Percentiles rank a stretch among this genome's conserved stretches.
phyloP scores from a whole-genome alignment of 1,284 basidiomycete species.

The Sparassis latifolia region DNA sequence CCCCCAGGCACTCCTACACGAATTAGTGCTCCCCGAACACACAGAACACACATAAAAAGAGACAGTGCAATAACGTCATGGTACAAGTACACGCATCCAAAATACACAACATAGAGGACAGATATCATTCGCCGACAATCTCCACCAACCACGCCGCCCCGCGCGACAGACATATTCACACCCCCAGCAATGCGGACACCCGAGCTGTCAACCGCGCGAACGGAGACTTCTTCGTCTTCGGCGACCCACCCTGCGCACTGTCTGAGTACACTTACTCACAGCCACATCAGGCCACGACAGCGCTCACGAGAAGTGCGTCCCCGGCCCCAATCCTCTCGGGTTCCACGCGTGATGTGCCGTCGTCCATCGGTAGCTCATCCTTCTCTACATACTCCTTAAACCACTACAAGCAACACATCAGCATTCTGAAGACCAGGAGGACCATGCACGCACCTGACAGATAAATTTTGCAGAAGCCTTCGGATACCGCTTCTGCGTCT shows the following conservation, averaged over 20 bases:
- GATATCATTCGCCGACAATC: background rate
- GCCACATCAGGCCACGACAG: constrained; percentile 2
- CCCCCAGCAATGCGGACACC: background rate
- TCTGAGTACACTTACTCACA: background rate
- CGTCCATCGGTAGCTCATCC: constrained; percentile 5
- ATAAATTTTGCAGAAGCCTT: constrained; percentile 63
- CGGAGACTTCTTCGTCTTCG: background rate
- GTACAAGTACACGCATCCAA: background rate
- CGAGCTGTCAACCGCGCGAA: background rate
- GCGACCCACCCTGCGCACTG: background rate
- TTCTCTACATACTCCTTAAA: constrained; percentile 23
- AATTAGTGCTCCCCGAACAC: background rate
- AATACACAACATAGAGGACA: background rate
- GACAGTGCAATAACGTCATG: too few relatives aligned
- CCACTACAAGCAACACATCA: constrained; percentile 16
- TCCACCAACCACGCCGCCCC: background rate
- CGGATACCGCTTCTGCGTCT: constrained; percentile 62
- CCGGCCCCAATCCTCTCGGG: background rate
- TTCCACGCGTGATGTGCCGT: constrained; percentile 1
- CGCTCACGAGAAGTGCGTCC: constrained; percentile 6
- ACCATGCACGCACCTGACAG: constrained; percentile 24
- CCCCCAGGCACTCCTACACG: background rate
- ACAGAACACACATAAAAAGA: background rate
- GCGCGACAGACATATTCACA: background rate
- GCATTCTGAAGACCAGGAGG: background rate